phyloP scores from a whole-genome alignment of 176 grass and related monocot species.

The Aegilops speltoides region DNA sequence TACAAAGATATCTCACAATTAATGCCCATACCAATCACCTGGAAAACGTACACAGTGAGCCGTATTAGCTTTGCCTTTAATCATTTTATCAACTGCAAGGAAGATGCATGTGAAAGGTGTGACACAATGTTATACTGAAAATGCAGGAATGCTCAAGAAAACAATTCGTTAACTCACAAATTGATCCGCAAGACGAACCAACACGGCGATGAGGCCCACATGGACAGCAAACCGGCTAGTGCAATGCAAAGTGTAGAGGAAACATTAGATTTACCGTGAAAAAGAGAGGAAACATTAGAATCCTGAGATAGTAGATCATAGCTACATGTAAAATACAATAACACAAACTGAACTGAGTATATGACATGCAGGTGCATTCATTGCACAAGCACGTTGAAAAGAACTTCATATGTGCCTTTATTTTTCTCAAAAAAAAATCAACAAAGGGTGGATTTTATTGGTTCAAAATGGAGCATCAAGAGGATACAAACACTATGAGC shows the following conservation, averaged over 20 bases:
- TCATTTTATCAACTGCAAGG: constrained; percentile 64
- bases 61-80: constrained; percentile 84
- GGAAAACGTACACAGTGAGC: constrained; percentile 81
- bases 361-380: neutral
- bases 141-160: constrained; percentile 12
- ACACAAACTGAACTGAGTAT: neutral
- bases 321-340: constrained; percentile 7
- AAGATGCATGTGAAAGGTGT: constrained; percentile 28
- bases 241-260: neutral
- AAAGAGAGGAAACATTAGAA: neutral
- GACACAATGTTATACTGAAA: constrained; percentile 10
- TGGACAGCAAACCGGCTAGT: constrained; percentile 83
- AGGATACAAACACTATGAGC: no score
- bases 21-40: constrained; percentile 77
- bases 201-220: constrained; percentile 65
- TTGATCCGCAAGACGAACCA: constrained; percentile 70
- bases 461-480: no score
- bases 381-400: neutral
- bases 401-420: neutral
- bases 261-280: constrained; percentile 8
- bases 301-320: constrained; percentile 14
- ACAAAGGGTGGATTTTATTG: no score
- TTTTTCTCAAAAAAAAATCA: neutral
- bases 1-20: neutral
- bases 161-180: constrained; percentile 52